Conservation (phyloP, 78 protist species). For the Dictyostelium intermedium region DNA sequence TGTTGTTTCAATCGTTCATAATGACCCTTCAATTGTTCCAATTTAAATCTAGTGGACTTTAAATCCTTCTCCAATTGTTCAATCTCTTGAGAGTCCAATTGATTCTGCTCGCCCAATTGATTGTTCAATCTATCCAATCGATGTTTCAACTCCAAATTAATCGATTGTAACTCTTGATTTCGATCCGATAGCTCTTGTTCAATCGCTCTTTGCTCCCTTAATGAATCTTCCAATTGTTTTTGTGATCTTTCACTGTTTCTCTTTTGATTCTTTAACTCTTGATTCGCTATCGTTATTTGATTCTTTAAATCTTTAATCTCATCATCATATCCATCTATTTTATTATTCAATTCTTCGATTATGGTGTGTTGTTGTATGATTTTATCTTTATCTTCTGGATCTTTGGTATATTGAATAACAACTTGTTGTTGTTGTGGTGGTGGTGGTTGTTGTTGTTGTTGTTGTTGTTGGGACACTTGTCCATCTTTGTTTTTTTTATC, state of each 20-base stretch:
- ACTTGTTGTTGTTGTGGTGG: conserved; percentile 18
- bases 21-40: background rate
- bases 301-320: background rate
- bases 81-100: background rate
- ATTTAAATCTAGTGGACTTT: background rate
- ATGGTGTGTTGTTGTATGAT: background rate
- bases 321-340: background rate
- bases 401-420: background rate
- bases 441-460: background rate
- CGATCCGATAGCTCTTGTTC: background rate
- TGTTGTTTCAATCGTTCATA: background rate
- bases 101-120: background rate
- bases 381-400: conserved; percentile 5
- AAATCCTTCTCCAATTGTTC: background rate
- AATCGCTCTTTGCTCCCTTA: background rate
- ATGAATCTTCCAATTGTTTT: background rate
- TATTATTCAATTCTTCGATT: background rate
- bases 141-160: no score
- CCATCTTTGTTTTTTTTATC: background rate
- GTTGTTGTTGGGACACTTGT: no score
- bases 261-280: background rate
- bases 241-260: background rate
- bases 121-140: background rate
- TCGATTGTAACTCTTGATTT: background rate
- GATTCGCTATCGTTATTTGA: background rate